Base-by-base conservation (phyloP, 345 rosid species). In the Euphorbia pulcherrima region DNA sequence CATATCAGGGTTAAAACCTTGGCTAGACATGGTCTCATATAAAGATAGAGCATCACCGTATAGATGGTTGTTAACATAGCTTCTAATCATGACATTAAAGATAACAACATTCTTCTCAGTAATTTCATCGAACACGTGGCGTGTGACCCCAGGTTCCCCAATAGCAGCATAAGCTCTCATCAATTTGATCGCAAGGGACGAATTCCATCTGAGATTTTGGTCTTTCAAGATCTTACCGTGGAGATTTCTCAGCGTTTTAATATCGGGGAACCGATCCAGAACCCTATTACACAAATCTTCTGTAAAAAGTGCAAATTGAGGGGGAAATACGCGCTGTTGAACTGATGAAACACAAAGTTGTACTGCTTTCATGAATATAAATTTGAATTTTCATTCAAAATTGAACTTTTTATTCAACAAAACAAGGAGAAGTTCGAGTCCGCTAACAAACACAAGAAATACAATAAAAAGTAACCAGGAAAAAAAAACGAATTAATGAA, bases 1-100 rank as follows among this genome's bases (percentile, higher is more conserved):
- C 61, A 82, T 80, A 78, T 90, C 92, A 21, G 91, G 86, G 63
- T 65, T 52, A 70, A 80, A 67, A 44, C 82, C 70, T 56, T n/a
- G 76, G 20, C 75, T 53, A 62, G 48, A 76, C 84, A 90, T 82
- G 47, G 33, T 74, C 65, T 71, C 77, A 68, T 64, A 83, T 24
- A 86, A 59, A 65, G 68, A 71, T 27, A 90, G 71, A 60, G 84
- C 91, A 63, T 84, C 87, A 13, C 48, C 73, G 51, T 80, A 78
- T 16, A 78, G 69, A 54, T 72, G 68, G 44, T 84, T 86, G 72
- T 77, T 86, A 23, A 83, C 87, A 47, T 82, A 87, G 73, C 93
- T 86, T 75, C 96, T 82, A 18, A 90, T 90, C 89, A 86, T 83
- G 40, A 87, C 96, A 72, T 90, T 86, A 27, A 84, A 74, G 73